phyloP scores from a whole-genome alignment of 345 rosid species.

The Psidium friedrichsthalianum region DNA sequence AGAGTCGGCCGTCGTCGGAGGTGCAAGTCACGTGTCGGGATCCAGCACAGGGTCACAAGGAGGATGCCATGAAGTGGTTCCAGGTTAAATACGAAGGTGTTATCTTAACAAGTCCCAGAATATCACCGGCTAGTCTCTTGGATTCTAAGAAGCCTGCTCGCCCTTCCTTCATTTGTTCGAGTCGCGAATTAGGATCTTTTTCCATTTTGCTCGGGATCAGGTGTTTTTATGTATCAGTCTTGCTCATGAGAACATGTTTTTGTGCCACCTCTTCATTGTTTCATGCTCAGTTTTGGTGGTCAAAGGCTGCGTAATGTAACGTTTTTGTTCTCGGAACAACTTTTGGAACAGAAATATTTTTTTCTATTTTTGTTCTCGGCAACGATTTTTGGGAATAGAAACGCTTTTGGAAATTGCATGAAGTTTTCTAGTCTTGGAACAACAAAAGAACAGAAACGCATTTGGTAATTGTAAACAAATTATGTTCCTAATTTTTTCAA shows the following conservation, averaged over 20 bases:
- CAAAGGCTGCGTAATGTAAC: no score
- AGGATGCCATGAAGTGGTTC: slow-evolving; percentile 74
- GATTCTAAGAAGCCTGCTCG: not conserved
- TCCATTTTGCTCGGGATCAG: not conserved
- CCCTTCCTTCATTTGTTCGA: not conserved
- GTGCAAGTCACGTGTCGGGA: slow-evolving; percentile 63
- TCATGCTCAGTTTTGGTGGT: not conserved
- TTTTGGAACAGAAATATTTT: no score
- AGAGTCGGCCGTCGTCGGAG: slow-evolving; percentile 56
- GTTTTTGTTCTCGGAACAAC: no score
- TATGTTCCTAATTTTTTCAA: no score
- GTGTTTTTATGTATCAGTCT: not conserved
- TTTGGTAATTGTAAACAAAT: no score
- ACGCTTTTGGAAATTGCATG: no score
- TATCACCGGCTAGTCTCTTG: slow-evolving; percentile 10
- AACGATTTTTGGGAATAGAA: no score
- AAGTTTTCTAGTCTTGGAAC: no score
- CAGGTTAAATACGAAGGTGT: slow-evolving; percentile 73
- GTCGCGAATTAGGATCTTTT: not conserved
- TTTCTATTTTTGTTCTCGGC: no score
- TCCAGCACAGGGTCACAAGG: slow-evolving; percentile 65
- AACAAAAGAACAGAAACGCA: no score
- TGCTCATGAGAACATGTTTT: not conserved
- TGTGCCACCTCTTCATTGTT: not conserved
- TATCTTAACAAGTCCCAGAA: slow-evolving; percentile 57